Percentiles rank a stretch among this genome's conserved stretches.
Conservation (phyloP, 495 filamentous ascomycete genomes). For the Geopyxis carbonaria region DNA sequence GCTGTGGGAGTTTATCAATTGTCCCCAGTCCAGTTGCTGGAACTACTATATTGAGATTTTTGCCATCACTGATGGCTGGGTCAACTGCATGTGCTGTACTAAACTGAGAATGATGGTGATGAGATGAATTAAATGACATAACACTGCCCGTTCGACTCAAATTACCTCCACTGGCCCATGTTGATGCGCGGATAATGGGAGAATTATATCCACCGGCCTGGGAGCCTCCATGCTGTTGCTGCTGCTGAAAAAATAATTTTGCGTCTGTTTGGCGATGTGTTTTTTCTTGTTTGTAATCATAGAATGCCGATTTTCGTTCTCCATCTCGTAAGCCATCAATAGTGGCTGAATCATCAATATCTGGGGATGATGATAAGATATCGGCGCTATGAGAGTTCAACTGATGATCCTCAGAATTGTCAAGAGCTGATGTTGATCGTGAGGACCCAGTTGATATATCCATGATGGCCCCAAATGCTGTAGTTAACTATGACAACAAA, state of each 20-base stretch:
- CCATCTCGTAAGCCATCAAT: too few species aligned
- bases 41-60: not conserved
- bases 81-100: not conserved
- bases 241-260: slow-evolving; percentile 86
- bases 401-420: too few species aligned
- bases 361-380: too few species aligned
- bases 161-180: slow-evolving; percentile 26
- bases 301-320: slow-evolving; percentile 23
- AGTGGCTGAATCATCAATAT: too few species aligned
- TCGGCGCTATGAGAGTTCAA: too few species aligned
- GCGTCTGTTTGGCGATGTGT: slow-evolving; percentile 80
- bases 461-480: too few species aligned
- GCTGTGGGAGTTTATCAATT: slow-evolving; percentile 17
- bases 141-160: slow-evolving; percentile 29
- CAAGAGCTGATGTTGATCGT: too few species aligned
- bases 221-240: slow-evolving; percentile 45
- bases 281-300: slow-evolving; percentile 43
- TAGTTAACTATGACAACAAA: too few species aligned
- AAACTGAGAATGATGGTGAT: slow-evolving; percentile 20
- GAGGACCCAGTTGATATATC: too few species aligned
- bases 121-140: slow-evolving; percentile 26
- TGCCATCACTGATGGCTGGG: not conserved
- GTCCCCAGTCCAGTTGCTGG: slow-evolving; percentile 11
- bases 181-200: slow-evolving; percentile 37
- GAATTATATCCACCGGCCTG: slow-evolving; percentile 30